phyloP scores from a whole-genome alignment of 257 asterid genomes.

The Rubia yunnanensis region DNA sequence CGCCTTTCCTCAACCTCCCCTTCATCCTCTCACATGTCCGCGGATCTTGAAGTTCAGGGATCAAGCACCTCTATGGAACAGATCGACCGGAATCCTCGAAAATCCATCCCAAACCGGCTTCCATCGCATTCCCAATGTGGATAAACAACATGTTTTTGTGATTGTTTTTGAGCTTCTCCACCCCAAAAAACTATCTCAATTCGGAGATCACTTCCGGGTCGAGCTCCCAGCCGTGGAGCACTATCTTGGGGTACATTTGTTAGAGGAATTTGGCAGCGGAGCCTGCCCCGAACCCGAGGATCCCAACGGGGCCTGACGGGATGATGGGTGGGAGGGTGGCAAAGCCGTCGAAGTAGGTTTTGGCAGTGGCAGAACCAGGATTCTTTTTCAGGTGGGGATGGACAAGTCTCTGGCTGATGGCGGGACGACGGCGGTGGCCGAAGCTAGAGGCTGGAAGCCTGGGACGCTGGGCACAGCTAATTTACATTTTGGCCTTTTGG shows the following conservation, averaged over 20 bases:
- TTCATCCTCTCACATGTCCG: conserved; percentile 63
- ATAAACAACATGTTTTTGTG: conserved; percentile 41
- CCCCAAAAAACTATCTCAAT: conserved; percentile 58
- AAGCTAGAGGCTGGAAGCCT: no score
- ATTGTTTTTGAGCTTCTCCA: conserved; percentile 50
- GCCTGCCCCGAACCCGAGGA: conserved; percentile 94
- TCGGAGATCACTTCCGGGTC: conserved; percentile 72
- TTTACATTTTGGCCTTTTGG: no score
- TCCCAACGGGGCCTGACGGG: conserved; percentile 75
- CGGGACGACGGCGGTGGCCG: no score
- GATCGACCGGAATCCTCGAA: conserved; percentile 59
- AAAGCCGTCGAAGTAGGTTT: conserved; percentile 72
- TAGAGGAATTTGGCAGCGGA: conserved; percentile 57
- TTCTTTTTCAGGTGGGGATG: no score
- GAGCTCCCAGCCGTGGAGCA: conserved; percentile 75
- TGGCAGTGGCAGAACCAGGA: no score
- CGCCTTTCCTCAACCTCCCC: conserved; percentile 42
- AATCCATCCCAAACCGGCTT: conserved; percentile 40
- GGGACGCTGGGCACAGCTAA: no score
- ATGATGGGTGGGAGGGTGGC: conserved; percentile 73
- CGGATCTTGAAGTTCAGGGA: conserved; percentile 63
- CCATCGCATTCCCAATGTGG: conserved; percentile 56
- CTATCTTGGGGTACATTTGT: conserved; percentile 41
- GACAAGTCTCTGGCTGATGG: no score
- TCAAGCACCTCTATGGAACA: conserved; percentile 57